A percentile compares a stretch with the other conserved stretches of the same genome.
phyloP scores from a whole-genome alignment of 1,284 basidiomycete genomes.

The Phellopilus nigrolimitatus region DNA sequence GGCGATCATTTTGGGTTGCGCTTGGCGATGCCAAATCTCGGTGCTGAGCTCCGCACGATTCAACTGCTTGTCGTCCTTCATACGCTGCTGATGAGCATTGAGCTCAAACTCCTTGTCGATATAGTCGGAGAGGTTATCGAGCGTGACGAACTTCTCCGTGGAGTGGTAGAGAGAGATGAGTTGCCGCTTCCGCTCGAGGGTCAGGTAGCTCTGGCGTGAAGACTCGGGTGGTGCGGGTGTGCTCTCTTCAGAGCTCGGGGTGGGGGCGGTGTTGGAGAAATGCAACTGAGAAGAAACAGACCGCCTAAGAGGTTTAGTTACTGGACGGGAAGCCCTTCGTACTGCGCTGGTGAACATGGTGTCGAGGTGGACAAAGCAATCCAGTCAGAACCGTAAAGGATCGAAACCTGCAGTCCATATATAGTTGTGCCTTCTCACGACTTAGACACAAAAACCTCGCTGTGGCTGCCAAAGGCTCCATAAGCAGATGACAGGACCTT shows the following conservation, averaged over 20 bases:
- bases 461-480: no score
- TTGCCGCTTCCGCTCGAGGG: conserved; percentile 17
- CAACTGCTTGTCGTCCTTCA: background rate
- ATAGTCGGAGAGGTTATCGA: conserved; percentile 15
- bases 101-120: conserved; percentile 16
- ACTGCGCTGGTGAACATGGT: background rate
- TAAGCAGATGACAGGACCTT: no score
- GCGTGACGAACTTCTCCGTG: conserved; percentile 16
- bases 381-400: no score
- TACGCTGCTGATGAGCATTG: background rate
- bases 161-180: conserved; percentile 19
- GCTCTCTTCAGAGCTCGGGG: background rate
- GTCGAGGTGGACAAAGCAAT: no score
- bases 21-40: no score
- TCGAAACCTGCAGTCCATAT: no score
- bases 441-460: no score
- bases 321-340: background rate
- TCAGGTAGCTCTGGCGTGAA: conserved; percentile 12
- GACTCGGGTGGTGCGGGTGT: background rate
- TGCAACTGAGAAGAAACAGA: background rate
- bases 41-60: no score
- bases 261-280: background rate
- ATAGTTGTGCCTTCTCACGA: background rate
- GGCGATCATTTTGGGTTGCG: background rate
- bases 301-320: background rate